Evolutionary conservation across 1,284 basidiomycete species (phyloP), one percentile per base, ranked within the genome.

Genomic region (Coriolopsis trogii): DNA sequence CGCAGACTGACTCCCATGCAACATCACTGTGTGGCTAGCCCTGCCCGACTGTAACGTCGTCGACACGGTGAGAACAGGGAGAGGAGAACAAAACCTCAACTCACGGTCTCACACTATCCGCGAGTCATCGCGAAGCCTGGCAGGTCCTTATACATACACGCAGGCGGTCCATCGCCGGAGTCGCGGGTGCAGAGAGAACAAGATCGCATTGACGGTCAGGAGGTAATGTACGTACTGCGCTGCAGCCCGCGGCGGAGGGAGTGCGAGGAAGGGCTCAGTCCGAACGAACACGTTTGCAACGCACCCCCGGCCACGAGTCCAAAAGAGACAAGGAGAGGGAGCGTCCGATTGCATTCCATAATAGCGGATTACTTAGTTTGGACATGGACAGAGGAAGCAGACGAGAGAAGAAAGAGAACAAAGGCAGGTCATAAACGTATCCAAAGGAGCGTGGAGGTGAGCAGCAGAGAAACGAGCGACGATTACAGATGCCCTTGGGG

Each of bases 401-500:
- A n/a, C 34, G 41, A 46, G 40, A 10, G 41, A 34, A 47, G 53
- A 41, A 48, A 41, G 33, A 30, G 40, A 51, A 48, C 46, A 55
- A 54, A 49, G 38, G 29, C 46, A 16, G 51, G 21, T 49, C 53
- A 58, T 57, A 61, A 49, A 42, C 51, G 51, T 63, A 59, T 63
- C 61, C 61, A 61, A 63, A 64, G 47, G 63, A 64, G 58, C 45
- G 63, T 60, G 49, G 45, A 23, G 16, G 47, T 34, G 41, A 53
- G 57, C 54, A 51, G 20, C n/a, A n/a, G 43, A 36, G 37, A 48
- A 53, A 58, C 56, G 53, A 56, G 58, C 36, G 58, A 51, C 56
- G 46, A 53, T 41, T 53, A 58, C 54, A 59, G 55, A 49, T 55
- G 52, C 46, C 56, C 54, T 48, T 53, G 48, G 44, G 51, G 20